Base-by-base conservation (phyloP, 2,329 filamentous ascomycete genomes). In the Coniosporium uncinatum region DNA sequence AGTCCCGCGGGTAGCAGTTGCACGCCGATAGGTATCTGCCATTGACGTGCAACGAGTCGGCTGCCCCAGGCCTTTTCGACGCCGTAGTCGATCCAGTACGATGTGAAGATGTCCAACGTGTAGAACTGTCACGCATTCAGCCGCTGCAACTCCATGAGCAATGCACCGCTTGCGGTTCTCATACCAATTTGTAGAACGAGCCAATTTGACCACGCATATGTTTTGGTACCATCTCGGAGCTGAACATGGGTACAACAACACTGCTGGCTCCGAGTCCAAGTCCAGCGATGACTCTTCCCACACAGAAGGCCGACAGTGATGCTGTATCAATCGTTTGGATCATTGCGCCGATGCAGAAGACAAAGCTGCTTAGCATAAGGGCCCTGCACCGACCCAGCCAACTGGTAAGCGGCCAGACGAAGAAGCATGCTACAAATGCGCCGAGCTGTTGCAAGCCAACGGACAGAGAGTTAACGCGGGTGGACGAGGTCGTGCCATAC, bases 11-110 rank as follows among this genome's bases (percentile, higher is more conserved):
- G 70, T 1, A 70, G 52, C 5, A 76, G 58, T 47, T 76, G 73
- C 4, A 78, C 57, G 1, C 69, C 73, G 40, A 79, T 66, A 1
- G 74, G 75, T 21, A 78, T 66, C 53, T 76, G 74, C 76, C 74
- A 79, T 55, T 78, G 73, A 2, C 54, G 54, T 0, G 67, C 47
- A 32, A 59, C 51, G n/a, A 49, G 42, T 3, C 51, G 42, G 35
- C 67, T 56, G 41, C 57, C 49, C 8, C 16, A n/a, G 11, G 11
- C 18, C 24, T 54, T 53, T 2, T 56, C 49, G 4, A 70, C 66
- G 14, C 61, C 70, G 41, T 75, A 76, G 52, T 76, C 71, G 34
- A 76, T 61, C 70, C 72, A 76, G 52, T 76, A 77, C 4, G 68
- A 71, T 0, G 63, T 57, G 35, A 75, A 69, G 39, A 76, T 75